Conservation (phyloP, 2,329 filamentous ascomycete genomes). For the Parastagonospora avenae region DNA sequence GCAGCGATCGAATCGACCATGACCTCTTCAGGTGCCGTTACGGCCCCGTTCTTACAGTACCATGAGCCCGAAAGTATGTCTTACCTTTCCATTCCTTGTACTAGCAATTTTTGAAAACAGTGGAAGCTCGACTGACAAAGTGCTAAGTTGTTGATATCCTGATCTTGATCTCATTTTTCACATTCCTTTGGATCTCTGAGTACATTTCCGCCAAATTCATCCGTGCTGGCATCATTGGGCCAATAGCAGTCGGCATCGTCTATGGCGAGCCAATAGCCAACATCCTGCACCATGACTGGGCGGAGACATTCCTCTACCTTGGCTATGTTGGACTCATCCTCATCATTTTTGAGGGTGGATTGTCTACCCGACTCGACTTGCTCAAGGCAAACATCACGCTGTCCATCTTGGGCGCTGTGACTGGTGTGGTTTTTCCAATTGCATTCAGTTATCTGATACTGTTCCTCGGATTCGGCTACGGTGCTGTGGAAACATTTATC, state of each 20-base stretch:
- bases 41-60: too few species aligned
- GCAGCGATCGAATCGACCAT: too few species aligned
- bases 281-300: slow-evolving; percentile 15
- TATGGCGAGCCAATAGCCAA: slow-evolving; percentile 15
- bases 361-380: slow-evolving; percentile 54
- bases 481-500: too few species aligned
- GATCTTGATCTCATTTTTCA: slow-evolving; percentile 17
- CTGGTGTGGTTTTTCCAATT: too few species aligned
- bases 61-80: too few species aligned
- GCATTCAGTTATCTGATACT: too few species aligned
- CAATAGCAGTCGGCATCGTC: slow-evolving; percentile 12
- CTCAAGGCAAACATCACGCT: slow-evolving; percentile 53
- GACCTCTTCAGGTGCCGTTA: too few species aligned
- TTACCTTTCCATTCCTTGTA: too few species aligned
- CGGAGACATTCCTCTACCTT: slow-evolving; percentile 47
- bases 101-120: too few species aligned
- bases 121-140: background rate
- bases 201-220: slow-evolving; percentile 14
- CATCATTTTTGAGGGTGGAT: slow-evolving; percentile 59
- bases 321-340: slow-evolving; percentile 57
- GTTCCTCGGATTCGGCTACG: too few species aligned
- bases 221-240: slow-evolving; percentile 14
- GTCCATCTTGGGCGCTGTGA: slow-evolving; percentile 49
- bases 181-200: slow-evolving; percentile 13
- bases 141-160: slow-evolving; percentile 11